A percentile compares a stretch with the other conserved stretches of the same genome.
These are phyloP conservation scores for Claviceps sp. DNA, from an alignment of 2,329 filamentous ascomycete genomes.

Conservation along the genomic window DNA sequence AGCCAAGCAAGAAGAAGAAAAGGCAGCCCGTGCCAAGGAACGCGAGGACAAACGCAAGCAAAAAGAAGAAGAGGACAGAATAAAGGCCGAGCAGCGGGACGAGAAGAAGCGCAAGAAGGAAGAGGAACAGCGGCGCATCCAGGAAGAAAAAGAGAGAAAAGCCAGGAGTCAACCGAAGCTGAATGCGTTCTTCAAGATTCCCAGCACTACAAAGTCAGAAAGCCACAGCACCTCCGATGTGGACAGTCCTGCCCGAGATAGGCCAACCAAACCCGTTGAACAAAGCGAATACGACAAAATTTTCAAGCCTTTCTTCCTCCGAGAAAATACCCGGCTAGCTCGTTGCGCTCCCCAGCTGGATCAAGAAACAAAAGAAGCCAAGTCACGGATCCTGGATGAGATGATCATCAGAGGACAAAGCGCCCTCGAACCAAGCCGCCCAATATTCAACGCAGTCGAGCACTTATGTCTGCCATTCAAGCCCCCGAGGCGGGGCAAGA, in stretches of 20 bases:
- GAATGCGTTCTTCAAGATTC: conserved; percentile 28
- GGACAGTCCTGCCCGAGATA: conserved; percentile 16
- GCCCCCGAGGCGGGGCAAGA: conserved; percentile 29
- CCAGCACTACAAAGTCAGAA: conserved; percentile 27
- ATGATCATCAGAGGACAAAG: conserved; percentile 34
- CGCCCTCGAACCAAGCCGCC: conserved; percentile 21
- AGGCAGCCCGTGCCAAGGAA: conserved; percentile 22
- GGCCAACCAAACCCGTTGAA: conserved; percentile 8
- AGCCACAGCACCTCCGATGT: conserved; percentile 19
- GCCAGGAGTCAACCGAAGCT: conserved; percentile 34
- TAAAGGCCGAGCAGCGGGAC: conserved; percentile 27
- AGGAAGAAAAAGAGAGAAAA: conserved; percentile 35
- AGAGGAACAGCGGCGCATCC: conserved; percentile 26
- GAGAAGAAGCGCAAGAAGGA: conserved; percentile 38
- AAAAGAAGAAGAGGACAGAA: conserved; percentile 27
- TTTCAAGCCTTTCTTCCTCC: conserved; percentile 74
- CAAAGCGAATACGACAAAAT: conserved; percentile 49
- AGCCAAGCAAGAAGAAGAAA: conserved; percentile 26
- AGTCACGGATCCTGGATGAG: conserved; percentile 38
- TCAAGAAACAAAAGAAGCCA: conserved; percentile 37
- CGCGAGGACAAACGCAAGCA: conserved; percentile 27
- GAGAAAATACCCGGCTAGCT: conserved; percentile 60
- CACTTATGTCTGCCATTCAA: conserved; percentile 32
- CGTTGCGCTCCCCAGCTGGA: conserved; percentile 44
- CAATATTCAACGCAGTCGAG: conserved; percentile 29